Evolutionary conservation across 129 eudicot species (phyloP).

Genomic region (Kitagawia praeruptora): DNA sequence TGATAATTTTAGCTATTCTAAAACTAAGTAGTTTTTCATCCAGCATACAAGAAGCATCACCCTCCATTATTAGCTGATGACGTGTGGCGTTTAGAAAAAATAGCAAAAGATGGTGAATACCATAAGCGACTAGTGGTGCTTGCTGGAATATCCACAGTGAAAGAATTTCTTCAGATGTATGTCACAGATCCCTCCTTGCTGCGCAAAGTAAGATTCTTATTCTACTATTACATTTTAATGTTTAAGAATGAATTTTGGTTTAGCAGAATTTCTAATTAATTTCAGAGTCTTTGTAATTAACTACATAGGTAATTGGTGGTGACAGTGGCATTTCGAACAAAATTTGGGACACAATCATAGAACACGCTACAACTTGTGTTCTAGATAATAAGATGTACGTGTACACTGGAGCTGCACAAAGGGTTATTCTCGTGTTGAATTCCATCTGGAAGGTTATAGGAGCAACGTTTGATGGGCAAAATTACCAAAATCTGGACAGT

Average conservation of each 20-base stretch:
- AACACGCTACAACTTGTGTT: constrained; percentile 51
- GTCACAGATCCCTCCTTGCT: constrained; percentile 28
- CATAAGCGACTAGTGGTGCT: constrained; percentile 31
- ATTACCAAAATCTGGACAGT: constrained; percentile 30
- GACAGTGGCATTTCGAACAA: constrained; percentile 42
- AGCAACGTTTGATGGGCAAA: constrained; percentile 51
- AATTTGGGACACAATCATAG: constrained; percentile 55
- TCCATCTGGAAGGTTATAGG: constrained; percentile 47
- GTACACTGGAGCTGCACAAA: constrained; percentile 28
- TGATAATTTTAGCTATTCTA: not conserved
- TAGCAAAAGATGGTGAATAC: constrained; percentile 66
- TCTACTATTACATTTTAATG: not conserved
- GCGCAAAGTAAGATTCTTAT: constrained; percentile 39
- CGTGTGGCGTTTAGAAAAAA: constrained; percentile 68
- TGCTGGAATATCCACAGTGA: constrained; percentile 31
- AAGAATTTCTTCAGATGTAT: constrained; percentile 45
- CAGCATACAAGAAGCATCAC: constrained; percentile 75
- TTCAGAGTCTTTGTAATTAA: not conserved
- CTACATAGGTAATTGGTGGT: constrained; percentile 39
- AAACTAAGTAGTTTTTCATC: constrained; percentile 13
- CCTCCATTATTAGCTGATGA: constrained; percentile 64
- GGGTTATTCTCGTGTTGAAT: constrained; percentile 37
- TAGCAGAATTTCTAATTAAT: not conserved
- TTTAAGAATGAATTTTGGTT: not conserved
- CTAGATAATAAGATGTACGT: constrained; percentile 37